These are phyloP conservation scores for Chlamydomonas asymmetrica DNA, from an alignment of 139 green algal genomes.

Conservation along the genomic window DNA sequence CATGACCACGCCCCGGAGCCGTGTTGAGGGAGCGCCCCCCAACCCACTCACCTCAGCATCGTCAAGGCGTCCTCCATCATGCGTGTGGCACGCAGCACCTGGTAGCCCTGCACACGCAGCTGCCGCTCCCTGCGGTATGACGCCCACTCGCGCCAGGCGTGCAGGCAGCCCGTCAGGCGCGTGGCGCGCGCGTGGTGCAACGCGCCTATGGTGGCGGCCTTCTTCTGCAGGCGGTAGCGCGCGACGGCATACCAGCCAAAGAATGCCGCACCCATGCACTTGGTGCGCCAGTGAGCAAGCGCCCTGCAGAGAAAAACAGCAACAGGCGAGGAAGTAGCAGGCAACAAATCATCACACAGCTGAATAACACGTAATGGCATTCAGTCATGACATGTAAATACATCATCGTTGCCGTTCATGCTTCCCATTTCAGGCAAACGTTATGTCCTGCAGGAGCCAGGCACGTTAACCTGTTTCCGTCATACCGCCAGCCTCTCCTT, in stretches of 20 bases:
- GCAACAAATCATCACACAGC: too few species aligned
- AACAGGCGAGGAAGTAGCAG: too few species aligned
- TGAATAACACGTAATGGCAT: too few species aligned
- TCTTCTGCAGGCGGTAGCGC: background rate
- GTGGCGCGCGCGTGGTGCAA: conserved; percentile 17
- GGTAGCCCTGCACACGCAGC: background rate
- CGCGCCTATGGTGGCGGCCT: conserved; percentile 1
- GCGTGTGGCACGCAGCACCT: background rate
- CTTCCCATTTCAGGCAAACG: too few species aligned
- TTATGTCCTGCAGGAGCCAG: too few species aligned
- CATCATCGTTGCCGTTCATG: too few species aligned
- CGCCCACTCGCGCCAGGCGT: conserved; percentile 20
- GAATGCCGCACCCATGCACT: background rate
- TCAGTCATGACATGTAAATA: too few species aligned
- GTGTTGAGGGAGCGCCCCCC: too few species aligned
- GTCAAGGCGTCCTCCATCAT: conserved; percentile 1
- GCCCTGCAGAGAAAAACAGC: too few species aligned
- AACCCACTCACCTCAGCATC: conserved; percentile 12
- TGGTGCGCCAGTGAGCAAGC: background rate
- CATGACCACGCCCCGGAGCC: too few species aligned
- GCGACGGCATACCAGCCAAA: conserved; percentile 21
- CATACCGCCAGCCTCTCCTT: too few species aligned
- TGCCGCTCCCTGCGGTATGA: conserved; percentile 2
- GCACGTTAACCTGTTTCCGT: too few species aligned
- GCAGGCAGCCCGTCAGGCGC: conserved; percentile 5